Evolutionary conservation across 2,329 filamentous ascomycete species (phyloP).

Genomic region (Zymoseptoria brevis): DNA sequence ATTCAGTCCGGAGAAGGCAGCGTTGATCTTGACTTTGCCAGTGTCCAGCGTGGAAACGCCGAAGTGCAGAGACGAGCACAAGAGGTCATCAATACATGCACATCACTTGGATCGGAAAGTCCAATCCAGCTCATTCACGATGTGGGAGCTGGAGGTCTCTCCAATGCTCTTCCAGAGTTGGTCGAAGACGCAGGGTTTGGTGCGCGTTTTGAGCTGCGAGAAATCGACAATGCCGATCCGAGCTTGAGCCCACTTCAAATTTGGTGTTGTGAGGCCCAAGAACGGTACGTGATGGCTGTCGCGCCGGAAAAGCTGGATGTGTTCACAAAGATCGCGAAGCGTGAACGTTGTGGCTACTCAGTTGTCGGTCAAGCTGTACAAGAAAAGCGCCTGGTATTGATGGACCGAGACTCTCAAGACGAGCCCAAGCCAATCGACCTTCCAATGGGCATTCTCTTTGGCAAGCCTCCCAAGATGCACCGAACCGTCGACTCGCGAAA

Average conservation of each 20-base stretch:
- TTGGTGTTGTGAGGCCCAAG: slow-evolving; percentile 96
- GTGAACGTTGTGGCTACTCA: slow-evolving; percentile 88
- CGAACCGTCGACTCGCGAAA: slow-evolving; percentile 64
- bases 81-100: slow-evolving; percentile 95
- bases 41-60: slow-evolving; percentile 92
- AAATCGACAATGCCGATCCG: slow-evolving; percentile 81
- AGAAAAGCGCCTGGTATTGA: slow-evolving; percentile 66
- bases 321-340: slow-evolving; percentile 60
- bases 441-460: slow-evolving; percentile 81
- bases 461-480: slow-evolving; percentile 75
- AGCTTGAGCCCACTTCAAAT: slow-evolving; percentile 95
- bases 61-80: slow-evolving; percentile 93
- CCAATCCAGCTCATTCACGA: slow-evolving; percentile 97
- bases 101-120: slow-evolving; percentile 71
- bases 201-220: slow-evolving; percentile 86
- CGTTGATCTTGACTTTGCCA: slow-evolving; percentile 91
- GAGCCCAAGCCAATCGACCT: slow-evolving; percentile 77
- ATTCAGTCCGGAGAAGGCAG: slow-evolving; percentile 80
- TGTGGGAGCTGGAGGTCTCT: slow-evolving; percentile 85
- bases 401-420: slow-evolving; percentile 68
- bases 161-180: slow-evolving; percentile 76
- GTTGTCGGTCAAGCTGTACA: slow-evolving; percentile 76
- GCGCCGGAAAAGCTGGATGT: slow-evolving; percentile 69
- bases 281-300: slow-evolving; percentile 87
- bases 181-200: slow-evolving; percentile 88